Evolutionary conservation across 2,329 filamentous ascomycete species (phyloP), one percentile per base, ranked within the genome.

Genomic region (Orbilia javanica): DNA sequence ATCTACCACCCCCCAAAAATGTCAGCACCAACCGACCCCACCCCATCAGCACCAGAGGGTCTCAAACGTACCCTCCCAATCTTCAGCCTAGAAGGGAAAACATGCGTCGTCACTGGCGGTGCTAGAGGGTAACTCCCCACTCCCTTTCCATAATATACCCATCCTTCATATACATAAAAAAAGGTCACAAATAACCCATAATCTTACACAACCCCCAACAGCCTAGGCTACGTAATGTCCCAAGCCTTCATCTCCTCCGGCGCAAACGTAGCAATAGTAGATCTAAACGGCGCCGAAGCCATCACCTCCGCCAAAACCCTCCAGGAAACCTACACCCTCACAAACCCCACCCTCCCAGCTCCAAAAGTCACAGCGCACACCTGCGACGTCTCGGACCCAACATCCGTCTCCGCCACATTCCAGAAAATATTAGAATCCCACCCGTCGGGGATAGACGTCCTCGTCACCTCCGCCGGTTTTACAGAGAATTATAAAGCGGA

Each of bases 401-500:
- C 90, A 60, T 95, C 93, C 5, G 94, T 97, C 79, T 90, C 92
- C 73, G 85, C 86, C 34, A 92, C 92, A 81, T 88, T 97, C 80
- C 86, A 87, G 42, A 91, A 93, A 34, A 75, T 81, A 25, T 67
- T 79, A 39, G 52, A 39, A 1, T 31, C 62, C 25, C 80, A 81
- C 50, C 66, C 70, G n/a, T 60, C 68, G 25, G 91, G 92, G 84
- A 93, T 97, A 81, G 94, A 97, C 85, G 91, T 93, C 85, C 88
- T 98, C 27, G 94, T 98, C 82, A 97, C 95, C 27, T 96, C 93
- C n/a, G 95, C 95, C 62, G 95, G 95, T 53, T 97, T 98, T 86
- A 96, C 93, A 13, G 95, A 97, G 86, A 97, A 97, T 86, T 96
- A 94, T 83, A 92, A 96, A 82, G 95, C 95, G 55, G 79, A 81